These are phyloP conservation scores for Dicorynia guianensis DNA, from an alignment of 306 rosid species.

Conservation along the genomic window DNA sequence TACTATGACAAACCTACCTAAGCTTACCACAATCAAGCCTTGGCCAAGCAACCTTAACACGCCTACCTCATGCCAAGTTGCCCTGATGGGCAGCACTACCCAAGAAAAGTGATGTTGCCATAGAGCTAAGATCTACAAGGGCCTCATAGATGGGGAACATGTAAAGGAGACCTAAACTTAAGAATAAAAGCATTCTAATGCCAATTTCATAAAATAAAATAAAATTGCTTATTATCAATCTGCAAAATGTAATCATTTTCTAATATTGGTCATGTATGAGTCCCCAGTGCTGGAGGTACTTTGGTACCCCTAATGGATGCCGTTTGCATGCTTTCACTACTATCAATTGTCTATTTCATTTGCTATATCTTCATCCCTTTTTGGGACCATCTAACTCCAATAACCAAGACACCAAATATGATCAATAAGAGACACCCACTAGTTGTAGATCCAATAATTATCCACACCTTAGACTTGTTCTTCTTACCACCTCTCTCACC, in stretches of 20 bases:
- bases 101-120: no score
- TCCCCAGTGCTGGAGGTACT: constrained; percentile 54
- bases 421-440: constrained; percentile 44
- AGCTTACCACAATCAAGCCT: no score
- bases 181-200: constrained; percentile 37
- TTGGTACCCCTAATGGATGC: constrained; percentile 43
- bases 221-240: constrained; percentile 25
- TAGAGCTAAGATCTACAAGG: no score
- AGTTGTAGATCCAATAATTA: constrained; percentile 37
- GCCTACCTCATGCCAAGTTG: no score
- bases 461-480: constrained; percentile 29
- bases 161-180: neutral
- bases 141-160: no score
- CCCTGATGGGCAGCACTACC: no score
- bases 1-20: no score
- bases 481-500: neutral
- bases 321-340: constrained; percentile 31
- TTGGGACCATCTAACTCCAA: constrained; percentile 18
- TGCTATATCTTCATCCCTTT: constrained; percentile 31
- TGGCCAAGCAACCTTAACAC: no score
- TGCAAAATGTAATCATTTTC: constrained; percentile 58
- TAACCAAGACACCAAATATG: constrained; percentile 36
- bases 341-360: constrained; percentile 44
- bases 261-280: constrained; percentile 57
- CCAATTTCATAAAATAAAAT: constrained; percentile 1